Conservation (phyloP, 345 rosid genomes). For the Bruguiera gymnorhiza region DNA sequence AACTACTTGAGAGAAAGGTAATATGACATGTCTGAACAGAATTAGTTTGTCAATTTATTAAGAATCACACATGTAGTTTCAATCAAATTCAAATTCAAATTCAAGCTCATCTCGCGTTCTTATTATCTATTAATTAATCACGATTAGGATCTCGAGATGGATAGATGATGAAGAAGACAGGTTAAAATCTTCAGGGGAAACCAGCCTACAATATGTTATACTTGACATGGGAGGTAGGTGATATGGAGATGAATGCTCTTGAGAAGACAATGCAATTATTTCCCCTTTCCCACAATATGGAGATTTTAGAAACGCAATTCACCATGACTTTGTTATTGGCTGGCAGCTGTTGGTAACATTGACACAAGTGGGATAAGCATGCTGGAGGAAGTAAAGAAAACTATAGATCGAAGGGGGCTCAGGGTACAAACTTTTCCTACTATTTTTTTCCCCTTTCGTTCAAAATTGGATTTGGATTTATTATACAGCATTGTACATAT, state of each 20-base stretch:
- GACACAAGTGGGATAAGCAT: constrained; percentile 97
- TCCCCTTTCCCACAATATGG: neutral
- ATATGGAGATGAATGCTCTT: neutral
- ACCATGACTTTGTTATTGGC: neutral
- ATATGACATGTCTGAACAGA: neutral
- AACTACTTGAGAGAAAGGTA: constrained; percentile 86
- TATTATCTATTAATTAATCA: neutral
- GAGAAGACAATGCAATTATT: neutral
- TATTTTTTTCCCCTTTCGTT: neutral
- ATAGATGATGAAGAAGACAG: constrained; percentile 75
- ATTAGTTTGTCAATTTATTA: neutral
- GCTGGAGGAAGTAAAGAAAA: constrained; percentile 72
- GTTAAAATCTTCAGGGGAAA: constrained; percentile 47
- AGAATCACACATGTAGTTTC: neutral
- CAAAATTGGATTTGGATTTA: neutral
- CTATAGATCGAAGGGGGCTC: constrained; percentile 53
- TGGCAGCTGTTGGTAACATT: constrained; percentile 78
- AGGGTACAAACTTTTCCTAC: constrained; percentile 34
- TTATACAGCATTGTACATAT: neutral
- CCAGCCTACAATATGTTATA: constrained; percentile 58
- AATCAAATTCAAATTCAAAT: neutral
- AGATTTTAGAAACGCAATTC: neutral
- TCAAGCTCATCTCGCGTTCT: no score
- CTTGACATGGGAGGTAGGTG: constrained; percentile 62
- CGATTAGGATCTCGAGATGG: constrained; percentile 69